Evolutionary conservation across 352 stramenopile species (phyloP), one percentile per base, ranked within the genome.

Genomic region (Phytophthora citricola): DNA sequence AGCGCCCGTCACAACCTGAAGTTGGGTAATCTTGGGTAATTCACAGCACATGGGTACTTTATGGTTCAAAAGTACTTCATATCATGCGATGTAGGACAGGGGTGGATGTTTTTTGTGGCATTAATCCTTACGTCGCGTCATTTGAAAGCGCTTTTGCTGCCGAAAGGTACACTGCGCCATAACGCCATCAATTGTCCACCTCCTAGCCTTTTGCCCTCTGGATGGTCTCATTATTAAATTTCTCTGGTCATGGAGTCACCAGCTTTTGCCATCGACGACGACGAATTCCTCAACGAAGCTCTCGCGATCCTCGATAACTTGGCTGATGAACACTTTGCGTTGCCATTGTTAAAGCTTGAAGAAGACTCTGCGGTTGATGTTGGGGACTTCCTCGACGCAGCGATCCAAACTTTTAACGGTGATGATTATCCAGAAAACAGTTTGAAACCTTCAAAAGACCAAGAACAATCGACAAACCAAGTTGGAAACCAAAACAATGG

Each of bases 151-250:
- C 9, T 36, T 36, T 36, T 14, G 31, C 31, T 36, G 8, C 14
- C 9, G 8, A 36, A 50, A 34, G 24, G 20, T 34, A 50, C 20
- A 50, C 44, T 20, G n/a, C 12, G 4, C 5, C 38, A 43, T 43
- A 43, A 43, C 38, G 38, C 38, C 4, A 20, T 43, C 38, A 43
- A 3, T 22, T 43, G 12, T 12, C 38, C 12, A 43, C 38, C 12
- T n/a, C 10, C 31, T 12, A 36, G 31, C 9, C 31, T 22, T 20
- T 43, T 4, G 38, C n/a, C 8, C 15, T 43, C 38, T 22, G n/a
- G n/a, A 20, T 43, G 38, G n/a, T n/a, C 44, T 50, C 38, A 58
- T 40, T 49, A 49, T 31, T 40, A 14, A 49, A 49, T 58, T 58
- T 38, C 24, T 39, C 9, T 20, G 32, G 17, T 20, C 17, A 26